Evolutionary conservation across 2,329 filamentous ascomycete species (phyloP).

Genomic region (Penicillium brevicompactum): DNA sequence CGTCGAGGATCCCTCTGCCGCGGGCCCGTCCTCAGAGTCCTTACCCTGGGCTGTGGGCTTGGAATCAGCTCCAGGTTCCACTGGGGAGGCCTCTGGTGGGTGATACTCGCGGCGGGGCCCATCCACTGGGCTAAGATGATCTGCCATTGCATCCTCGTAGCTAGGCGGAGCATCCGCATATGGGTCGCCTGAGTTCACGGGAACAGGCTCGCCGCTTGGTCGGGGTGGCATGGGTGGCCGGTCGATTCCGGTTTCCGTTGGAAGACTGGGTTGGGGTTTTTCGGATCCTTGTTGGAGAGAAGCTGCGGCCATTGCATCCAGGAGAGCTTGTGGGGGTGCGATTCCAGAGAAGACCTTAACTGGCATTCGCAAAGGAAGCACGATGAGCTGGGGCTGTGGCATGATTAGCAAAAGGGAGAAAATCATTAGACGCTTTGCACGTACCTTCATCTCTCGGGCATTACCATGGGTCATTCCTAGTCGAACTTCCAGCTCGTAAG

Average conservation of each 20-base stretch:
- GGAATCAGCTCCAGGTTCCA: slow-evolving; percentile 41
- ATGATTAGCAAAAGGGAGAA: slow-evolving; percentile 18
- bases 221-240: slow-evolving; percentile 47
- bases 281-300: slow-evolving; percentile 26
- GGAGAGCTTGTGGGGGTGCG: slow-evolving; percentile 72
- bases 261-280: slow-evolving; percentile 23
- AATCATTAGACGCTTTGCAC: slow-evolving; percentile 21
- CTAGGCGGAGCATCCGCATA: slow-evolving; percentile 83
- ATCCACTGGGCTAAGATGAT: slow-evolving; percentile 72
- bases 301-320: slow-evolving; percentile 62
- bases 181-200: slow-evolving; percentile 25
- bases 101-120: slow-evolving; percentile 62
- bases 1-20: slow-evolving; percentile 25
- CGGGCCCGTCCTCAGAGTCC: slow-evolving; percentile 30
- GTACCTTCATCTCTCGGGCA: slow-evolving; percentile 54
- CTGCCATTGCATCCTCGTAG: slow-evolving; percentile 90
- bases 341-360: slow-evolving; percentile 88
- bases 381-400: slow-evolving; percentile 68
- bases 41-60: slow-evolving; percentile 37
- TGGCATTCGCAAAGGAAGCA: slow-evolving; percentile 76
- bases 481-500: slow-evolving; percentile 81
- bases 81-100: slow-evolving; percentile 40
- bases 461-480: slow-evolving; percentile 76
- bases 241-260: slow-evolving; percentile 18
- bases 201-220: slow-evolving; percentile 29